Percentiles rank a stretch among this genome's conserved stretches.
Evolutionary conservation across 1,284 basidiomycete genomes (phyloP).

Genomic region (Trichosporon faecale): DNA sequence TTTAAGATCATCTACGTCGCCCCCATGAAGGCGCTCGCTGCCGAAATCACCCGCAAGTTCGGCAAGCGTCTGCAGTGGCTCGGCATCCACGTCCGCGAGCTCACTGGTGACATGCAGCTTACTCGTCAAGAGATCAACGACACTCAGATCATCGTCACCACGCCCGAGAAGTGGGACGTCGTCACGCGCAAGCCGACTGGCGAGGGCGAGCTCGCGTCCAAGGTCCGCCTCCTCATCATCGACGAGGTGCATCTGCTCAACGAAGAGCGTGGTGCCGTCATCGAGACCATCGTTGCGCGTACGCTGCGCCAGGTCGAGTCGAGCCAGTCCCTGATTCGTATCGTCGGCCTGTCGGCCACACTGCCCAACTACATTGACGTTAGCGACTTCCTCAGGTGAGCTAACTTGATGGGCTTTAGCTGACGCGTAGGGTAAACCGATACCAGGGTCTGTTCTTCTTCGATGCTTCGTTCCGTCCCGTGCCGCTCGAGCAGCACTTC

Average conservation of each 20-base stretch:
- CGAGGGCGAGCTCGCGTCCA: conserved; percentile 89
- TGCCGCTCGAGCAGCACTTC: conserved; percentile 97
- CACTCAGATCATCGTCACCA: conserved; percentile 98
- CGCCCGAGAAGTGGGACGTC: conserved; percentile 99
- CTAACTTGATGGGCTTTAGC: background rate
- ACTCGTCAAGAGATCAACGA: conserved; percentile 89
- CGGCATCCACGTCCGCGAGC: conserved; percentile 78
- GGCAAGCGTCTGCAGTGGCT: conserved; percentile 88
- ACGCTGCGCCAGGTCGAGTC: conserved; percentile 95
- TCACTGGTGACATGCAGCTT: conserved; percentile 99
- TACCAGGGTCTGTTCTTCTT: conserved; percentile 96
- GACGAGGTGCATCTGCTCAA: conserved; percentile 98
- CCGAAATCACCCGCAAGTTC: conserved; percentile 92
- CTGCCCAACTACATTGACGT: conserved; percentile 97
- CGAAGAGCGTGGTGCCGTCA: conserved; percentile 96
- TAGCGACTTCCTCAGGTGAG: conserved; percentile 84
- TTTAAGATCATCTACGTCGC: conserved; percentile 99
- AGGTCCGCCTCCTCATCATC: conserved; percentile 91
- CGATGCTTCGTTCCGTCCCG: conserved; percentile 93
- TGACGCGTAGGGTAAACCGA: conserved; percentile 69
- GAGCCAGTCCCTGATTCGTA: conserved; percentile 94
- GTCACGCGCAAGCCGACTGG: conserved; percentile 96
- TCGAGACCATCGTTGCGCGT: conserved; percentile 96
- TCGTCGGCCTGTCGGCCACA: conserved; percentile 96
- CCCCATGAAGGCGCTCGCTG: conserved; percentile 97